Evolutionary conservation across 148 eudicot species (phyloP).

Genomic region (Vaccinium darrowii): DNA sequence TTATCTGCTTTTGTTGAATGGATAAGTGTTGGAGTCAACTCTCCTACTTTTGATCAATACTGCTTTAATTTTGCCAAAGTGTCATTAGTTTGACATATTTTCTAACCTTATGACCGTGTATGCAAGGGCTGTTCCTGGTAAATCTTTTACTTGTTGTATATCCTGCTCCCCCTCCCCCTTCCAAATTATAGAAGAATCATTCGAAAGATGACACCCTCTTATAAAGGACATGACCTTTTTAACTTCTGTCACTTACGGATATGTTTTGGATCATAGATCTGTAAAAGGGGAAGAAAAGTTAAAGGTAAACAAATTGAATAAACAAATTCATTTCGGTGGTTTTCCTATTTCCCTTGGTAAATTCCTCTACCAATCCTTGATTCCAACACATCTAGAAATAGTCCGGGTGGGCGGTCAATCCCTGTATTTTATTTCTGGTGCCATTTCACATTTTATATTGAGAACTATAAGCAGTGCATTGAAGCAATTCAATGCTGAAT

Average conservation of each 20-base stretch:
- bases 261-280: neutral
- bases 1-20: conserved; percentile 1
- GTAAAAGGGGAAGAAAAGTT: neutral
- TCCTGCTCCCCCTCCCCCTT: neutral
- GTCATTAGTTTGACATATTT: neutral
- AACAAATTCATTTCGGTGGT: neutral
- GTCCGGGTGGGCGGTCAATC: neutral
- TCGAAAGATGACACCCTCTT: neutral
- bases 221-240: neutral
- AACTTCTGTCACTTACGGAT: neutral
- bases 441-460: neutral
- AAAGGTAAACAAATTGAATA: neutral
- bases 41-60: neutral
- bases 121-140: neutral
- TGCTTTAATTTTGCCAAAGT: neutral
- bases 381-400: neutral
- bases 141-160: neutral
- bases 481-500: neutral
- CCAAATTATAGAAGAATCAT: neutral
- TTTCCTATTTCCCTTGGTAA: neutral
- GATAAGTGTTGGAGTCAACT: neutral
- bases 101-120: neutral
- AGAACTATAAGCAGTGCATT: neutral
- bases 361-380: neutral
- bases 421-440: neutral